These are phyloP conservation scores for Taiozyma onychis DNA, from an alignment of 1,139 yeast genomes.

Conservation along the genomic window DNA sequence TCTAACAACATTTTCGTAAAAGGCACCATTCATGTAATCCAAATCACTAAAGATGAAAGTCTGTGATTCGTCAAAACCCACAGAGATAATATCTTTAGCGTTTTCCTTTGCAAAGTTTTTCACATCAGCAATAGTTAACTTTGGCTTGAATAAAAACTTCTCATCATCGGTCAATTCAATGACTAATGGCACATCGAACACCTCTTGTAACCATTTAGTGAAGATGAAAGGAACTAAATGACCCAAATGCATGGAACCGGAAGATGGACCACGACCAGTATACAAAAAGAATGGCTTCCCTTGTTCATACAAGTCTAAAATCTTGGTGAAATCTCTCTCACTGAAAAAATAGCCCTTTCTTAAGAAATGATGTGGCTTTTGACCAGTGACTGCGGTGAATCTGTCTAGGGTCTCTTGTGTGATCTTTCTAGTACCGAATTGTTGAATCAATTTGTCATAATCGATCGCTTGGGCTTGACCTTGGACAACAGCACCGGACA, in stretches of 20 bases:
- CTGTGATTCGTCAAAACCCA: conserved; percentile 91
- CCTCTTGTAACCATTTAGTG: conserved; percentile 98
- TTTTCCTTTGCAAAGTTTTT: conserved; percentile 72
- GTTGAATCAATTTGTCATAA: conserved; percentile 77
- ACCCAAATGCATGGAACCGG: conserved; percentile 94
- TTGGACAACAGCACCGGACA: conserved; percentile 95
- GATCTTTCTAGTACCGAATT: conserved; percentile 82
- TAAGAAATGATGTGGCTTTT: conserved; percentile 86
- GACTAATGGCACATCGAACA: conserved; percentile 93
- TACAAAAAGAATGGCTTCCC: conserved; percentile 94
- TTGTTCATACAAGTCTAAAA: conserved; percentile 84
- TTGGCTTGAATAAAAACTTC: conserved; percentile 89
- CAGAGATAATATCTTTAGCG: conserved; percentile 90
- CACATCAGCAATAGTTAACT: conserved; percentile 84
- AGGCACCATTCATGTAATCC: conserved; percentile 87
- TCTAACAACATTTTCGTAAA: conserved; percentile 90
- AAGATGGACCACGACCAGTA: conserved; percentile 97
- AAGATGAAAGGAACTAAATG: conserved; percentile 95
- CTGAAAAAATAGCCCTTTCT: conserved; percentile 91
- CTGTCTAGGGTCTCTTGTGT: conserved; percentile 66
- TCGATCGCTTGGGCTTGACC: conserved; percentile 88
- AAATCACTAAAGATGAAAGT: conserved; percentile 93
- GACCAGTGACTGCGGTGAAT: conserved; percentile 80
- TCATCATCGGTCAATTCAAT: conserved; percentile 97
- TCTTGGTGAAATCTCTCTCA: conserved; percentile 78